Percentiles rank a stretch among this genome's conserved stretches.
These are phyloP conservation scores for Lactarius hengduanensis DNA, from an alignment of 768 basidiomycete genomes.

Conservation along the genomic window DNA sequence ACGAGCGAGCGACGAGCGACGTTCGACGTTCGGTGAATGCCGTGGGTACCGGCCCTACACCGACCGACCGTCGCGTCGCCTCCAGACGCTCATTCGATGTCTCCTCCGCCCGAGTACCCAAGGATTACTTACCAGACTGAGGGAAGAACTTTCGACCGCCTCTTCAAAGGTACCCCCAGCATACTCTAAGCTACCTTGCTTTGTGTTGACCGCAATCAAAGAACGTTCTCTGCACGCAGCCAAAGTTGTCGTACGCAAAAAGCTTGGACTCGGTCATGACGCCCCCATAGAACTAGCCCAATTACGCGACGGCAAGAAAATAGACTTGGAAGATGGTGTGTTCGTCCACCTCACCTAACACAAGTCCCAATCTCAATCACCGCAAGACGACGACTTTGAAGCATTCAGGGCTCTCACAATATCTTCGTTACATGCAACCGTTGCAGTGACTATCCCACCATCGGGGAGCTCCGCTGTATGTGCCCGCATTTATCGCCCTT, in stretches of 20 bases:
- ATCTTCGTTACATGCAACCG: constrained; percentile 31
- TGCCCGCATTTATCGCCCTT: not conserved
- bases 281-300: constrained; percentile 46
- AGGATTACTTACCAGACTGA: constrained; percentile 25
- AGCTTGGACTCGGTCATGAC: constrained; percentile 50
- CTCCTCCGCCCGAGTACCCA: constrained; percentile 1
- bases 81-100: not conserved
- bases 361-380: constrained; percentile 11
- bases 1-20: too few species aligned
- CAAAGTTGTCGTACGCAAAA: constrained; percentile 56
- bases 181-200: constrained; percentile 9
- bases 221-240: constrained; percentile 61
- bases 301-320: constrained; percentile 48
- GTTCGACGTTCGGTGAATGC: constrained; percentile 13
- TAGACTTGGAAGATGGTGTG: constrained; percentile 80
- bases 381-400: constrained; percentile 74
- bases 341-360: constrained; percentile 9
- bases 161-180: constrained; percentile 45
- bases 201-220: constrained; percentile 34
- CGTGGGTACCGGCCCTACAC: constrained; percentile 11
- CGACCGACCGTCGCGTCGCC: not conserved
- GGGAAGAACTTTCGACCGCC: constrained; percentile 47
- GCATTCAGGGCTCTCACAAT: constrained; percentile 57
- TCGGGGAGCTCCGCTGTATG: constrained; percentile 8
- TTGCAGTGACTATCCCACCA: constrained; percentile 15